phyloP scores from a whole-genome alignment of 176 grass and related monocot genomes.

The Triticum urartu region DNA sequence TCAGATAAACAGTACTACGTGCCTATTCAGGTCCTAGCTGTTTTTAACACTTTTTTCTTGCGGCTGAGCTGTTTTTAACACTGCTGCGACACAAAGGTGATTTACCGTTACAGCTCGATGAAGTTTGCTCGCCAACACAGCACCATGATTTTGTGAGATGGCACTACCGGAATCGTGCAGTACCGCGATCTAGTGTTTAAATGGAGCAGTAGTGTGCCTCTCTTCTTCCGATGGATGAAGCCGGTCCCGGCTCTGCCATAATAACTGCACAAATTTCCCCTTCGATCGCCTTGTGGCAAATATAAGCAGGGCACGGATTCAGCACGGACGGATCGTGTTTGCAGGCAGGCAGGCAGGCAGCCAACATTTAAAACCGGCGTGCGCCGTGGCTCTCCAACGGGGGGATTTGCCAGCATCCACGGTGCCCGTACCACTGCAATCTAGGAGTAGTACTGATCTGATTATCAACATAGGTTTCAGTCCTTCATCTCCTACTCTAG shows the following conservation, averaged over 20 bases:
- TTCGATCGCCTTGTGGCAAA: conserved; percentile 1
- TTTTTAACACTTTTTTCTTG: too few species aligned
- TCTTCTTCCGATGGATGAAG: not conserved
- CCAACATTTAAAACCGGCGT: not conserved
- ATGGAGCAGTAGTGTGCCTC: not conserved
- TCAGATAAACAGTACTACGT: not conserved
- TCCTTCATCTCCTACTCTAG: too few species aligned
- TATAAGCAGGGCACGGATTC: conserved; percentile 7
- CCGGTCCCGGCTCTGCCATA: not conserved
- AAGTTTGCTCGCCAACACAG: too few species aligned
- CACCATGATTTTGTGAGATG: not conserved
- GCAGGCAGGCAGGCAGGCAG: not conserved
- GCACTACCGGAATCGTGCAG: not conserved
- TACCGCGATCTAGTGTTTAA: not conserved
- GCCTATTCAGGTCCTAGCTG: not conserved
- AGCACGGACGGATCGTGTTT: not conserved
- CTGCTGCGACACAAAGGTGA: too few species aligned
- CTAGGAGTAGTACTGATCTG: too few species aligned
- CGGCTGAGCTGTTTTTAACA: too few species aligned
- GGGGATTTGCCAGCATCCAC: not conserved
- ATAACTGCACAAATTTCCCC: not conserved
- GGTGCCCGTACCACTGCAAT: not conserved
- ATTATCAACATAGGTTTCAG: too few species aligned
- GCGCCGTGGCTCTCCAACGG: conserved; percentile 7
- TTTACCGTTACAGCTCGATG: too few species aligned